Base-by-base conservation (phyloP, 2,329 filamentous ascomycete species). In the Clarireedia sp. region DNA sequence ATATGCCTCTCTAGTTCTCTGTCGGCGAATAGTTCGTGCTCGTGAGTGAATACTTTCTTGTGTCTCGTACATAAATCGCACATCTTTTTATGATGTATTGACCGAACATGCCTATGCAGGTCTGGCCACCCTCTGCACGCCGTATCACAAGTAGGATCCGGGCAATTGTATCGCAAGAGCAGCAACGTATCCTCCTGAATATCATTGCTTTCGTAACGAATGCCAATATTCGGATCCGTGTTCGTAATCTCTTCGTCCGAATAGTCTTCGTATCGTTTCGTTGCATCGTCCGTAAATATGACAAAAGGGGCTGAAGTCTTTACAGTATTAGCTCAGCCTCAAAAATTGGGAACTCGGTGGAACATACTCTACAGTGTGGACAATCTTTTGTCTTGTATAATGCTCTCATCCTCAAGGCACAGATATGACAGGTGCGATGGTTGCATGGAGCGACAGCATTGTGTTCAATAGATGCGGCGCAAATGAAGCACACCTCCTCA, bases 41-140 rank as follows among this genome's bases (percentile, higher is more conserved):
- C 94, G 72, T 99, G 94, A 1, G 94, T 96, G 65, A 99, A 99
- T 36, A 96, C 90, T 68, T 96, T 96, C 73, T 99, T 99, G 75
- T 96, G 91, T 58, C 90, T 78, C 6, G 91, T 88, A 72, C 91
- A 96, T 10, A 96, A 77, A 70, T 96, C 90, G 71, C 88, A 95
- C 86, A 95, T 91, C 68, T 88, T 85, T 73, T 92, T 95, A 61
- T 85, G 79, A 74, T 99, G 94, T 56, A 80, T 81, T 51, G 77
- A 82, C 67, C 86, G 87, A 55, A 96, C 92, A 75, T 99, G 87
- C 43, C 84, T 78, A 69, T 90, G 86, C 55, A 91, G 72, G 66
- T 90, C 85, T 16, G 85, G 86, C 87, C 87, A 90, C 24, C 86
- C 84, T 54, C 91, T 74, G 67, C 89, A 95, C 43, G 90, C 90